Percentiles rank a stretch among this genome's conserved stretches.
Evolutionary conservation across 108 stramenopile species (phyloP).

Genomic region (Schizochytrium sp.): DNA sequence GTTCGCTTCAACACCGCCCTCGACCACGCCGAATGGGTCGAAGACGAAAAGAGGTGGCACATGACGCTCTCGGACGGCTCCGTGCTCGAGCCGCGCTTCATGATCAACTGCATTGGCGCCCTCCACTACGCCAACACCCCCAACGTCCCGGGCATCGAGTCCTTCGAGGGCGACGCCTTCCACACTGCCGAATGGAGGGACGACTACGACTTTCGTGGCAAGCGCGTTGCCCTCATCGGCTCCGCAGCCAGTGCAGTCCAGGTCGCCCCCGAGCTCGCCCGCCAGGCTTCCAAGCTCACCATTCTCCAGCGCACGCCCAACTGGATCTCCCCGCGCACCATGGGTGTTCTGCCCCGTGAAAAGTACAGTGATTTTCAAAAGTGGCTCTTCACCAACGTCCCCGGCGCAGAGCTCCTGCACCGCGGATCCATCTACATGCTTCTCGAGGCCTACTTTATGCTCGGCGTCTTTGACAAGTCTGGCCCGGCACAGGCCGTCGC

Average conservation of each 20-base stretch:
- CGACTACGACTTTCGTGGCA: background rate
- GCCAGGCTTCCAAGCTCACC: background rate
- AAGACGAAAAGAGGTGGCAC: background rate
- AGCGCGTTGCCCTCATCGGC: background rate
- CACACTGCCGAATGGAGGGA: background rate
- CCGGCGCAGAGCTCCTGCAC: background rate
- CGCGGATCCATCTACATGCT: background rate
- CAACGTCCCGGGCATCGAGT: background rate
- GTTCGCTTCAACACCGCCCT: background rate
- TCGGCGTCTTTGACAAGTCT: slow-evolving; percentile 10
- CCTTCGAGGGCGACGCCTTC: background rate
- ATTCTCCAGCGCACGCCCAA: slow-evolving; percentile 6
- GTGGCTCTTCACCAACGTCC: background rate
- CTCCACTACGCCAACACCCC: background rate
- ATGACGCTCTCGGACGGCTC: background rate
- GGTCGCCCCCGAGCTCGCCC: background rate
- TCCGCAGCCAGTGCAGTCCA: background rate
- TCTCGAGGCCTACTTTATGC: background rate
- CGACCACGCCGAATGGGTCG: background rate
- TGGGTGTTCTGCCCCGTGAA: background rate
- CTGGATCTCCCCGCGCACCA: background rate
- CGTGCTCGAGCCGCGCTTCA: background rate
- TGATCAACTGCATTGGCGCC: background rate
- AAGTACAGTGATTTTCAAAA: background rate
- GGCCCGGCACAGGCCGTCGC: background rate